phyloP scores from a whole-genome alignment of 306 rosid species.

The Casuarina equisetifolia region DNA sequence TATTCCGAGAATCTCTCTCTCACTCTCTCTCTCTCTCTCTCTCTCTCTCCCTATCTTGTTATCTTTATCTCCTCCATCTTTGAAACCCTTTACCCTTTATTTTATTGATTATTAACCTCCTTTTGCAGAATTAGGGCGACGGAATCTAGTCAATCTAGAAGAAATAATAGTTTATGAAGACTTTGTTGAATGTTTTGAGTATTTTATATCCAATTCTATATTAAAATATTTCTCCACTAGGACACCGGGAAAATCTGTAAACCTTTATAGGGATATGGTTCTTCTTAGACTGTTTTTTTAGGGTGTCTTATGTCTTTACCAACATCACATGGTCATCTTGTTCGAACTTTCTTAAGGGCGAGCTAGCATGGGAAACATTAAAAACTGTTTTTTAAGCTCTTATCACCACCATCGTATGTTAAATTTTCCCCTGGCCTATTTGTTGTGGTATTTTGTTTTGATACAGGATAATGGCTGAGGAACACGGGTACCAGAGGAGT shows the following conservation, averaged over 20 bases:
- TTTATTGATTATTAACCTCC: slow-evolving; percentile 33
- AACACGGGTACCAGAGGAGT: slow-evolving; percentile 74
- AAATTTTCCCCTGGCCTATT: background rate
- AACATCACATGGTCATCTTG: background rate
- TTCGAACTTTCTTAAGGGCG: background rate
- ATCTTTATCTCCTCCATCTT: background rate
- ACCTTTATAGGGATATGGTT: background rate
- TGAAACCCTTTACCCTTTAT: slow-evolving; percentile 27
- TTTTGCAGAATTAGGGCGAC: slow-evolving; percentile 9
- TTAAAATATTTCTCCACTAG: background rate
- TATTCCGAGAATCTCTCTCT: slow-evolving; percentile 28
- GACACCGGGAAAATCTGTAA: background rate
- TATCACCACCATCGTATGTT: background rate
- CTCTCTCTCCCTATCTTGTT: slow-evolving; percentile 4
- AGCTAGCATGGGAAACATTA: background rate
- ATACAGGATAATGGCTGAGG: slow-evolving; percentile 70
- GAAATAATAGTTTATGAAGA: background rate
- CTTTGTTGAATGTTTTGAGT: slow-evolving; percentile 32
- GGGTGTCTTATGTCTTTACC: background rate
- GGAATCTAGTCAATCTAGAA: background rate
- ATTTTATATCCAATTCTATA: slow-evolving; percentile 26
- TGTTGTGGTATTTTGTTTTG: slow-evolving; percentile 15
- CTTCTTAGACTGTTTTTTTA: background rate
- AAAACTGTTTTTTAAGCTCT: background rate
- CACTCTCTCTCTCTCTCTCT: slow-evolving; percentile 26